Percentiles rank a stretch among this genome's conserved stretches.
Evolutionary conservation across 1,284 basidiomycete species (phyloP).

Genomic region (Inonotus hispidus): DNA sequence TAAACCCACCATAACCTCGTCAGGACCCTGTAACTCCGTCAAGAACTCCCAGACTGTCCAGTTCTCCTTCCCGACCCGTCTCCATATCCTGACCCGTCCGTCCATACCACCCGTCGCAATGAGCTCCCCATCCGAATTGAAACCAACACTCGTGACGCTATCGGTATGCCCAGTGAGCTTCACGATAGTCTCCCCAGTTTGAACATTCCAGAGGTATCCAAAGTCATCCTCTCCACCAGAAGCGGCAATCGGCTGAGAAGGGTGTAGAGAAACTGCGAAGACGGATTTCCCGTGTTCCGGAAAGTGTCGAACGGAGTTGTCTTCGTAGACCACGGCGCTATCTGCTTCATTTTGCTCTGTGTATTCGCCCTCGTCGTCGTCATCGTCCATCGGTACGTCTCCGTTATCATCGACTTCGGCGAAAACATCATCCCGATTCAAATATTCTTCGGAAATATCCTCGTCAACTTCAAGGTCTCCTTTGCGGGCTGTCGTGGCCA

Average conservation of each 20-base stretch:
- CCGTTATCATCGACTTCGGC: constrained; percentile 64
- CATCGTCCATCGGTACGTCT: constrained; percentile 72
- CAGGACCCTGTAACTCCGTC: constrained; percentile 87
- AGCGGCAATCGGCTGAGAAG: constrained; percentile 78
- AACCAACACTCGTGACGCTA: constrained; percentile 79
- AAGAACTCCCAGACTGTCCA: constrained; percentile 89
- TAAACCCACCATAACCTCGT: constrained; percentile 84
- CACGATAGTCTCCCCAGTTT: constrained; percentile 74
- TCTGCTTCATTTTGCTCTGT: constrained; percentile 30
- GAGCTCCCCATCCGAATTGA: constrained; percentile 86
- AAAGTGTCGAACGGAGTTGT: constrained; percentile 68
- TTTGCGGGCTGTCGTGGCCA: constrained; percentile 25
- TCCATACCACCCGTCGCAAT: constrained; percentile 98
- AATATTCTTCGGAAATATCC: constrained; percentile 42
- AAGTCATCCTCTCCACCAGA: constrained; percentile 96
- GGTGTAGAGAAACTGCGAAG: constrained; percentile 83
- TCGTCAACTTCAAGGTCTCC: constrained; percentile 38
- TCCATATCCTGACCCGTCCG: constrained; percentile 89
- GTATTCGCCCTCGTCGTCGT: constrained; percentile 43
- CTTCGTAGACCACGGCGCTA: constrained; percentile 42
- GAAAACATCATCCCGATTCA: constrained; percentile 56
- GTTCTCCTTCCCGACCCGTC: constrained; percentile 67
- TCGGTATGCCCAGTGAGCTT: constrained; percentile 90
- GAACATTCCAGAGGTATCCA: constrained; percentile 91
- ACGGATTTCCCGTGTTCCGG: constrained; percentile 66